These are phyloP conservation scores for Dipteronia dyeriana DNA, from an alignment of 345 rosid species.

Conservation along the genomic window DNA sequence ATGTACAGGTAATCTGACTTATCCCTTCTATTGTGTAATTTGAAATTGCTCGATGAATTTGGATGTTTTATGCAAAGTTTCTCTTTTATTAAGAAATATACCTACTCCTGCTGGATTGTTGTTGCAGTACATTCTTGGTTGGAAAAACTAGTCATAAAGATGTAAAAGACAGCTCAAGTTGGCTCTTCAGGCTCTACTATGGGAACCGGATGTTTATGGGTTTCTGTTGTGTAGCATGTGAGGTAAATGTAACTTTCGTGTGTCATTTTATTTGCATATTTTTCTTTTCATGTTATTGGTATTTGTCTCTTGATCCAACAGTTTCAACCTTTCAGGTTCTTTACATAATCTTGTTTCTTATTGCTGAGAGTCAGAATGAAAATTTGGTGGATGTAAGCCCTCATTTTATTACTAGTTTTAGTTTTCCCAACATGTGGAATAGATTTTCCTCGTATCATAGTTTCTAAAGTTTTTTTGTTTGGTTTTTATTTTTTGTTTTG, in stretches of 20 bases:
- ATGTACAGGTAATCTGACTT: conserved; percentile 72
- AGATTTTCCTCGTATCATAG: conserved; percentile 8
- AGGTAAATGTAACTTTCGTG: conserved; percentile 47
- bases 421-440: background rate
- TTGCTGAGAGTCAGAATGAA: conserved; percentile 58
- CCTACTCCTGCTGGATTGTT: conserved; percentile 19
- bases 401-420: conserved; percentile 12
- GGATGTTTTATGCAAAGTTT: background rate
- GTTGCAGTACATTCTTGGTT: conserved; percentile 78
- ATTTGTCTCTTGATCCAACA: conserved; percentile 14
- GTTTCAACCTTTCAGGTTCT: conserved; percentile 55
- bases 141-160: conserved; percentile 95
- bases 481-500: background rate
- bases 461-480: conserved; percentile 17
- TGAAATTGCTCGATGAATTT: background rate
- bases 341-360: conserved; percentile 75
- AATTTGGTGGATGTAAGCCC: conserved; percentile 60
- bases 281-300: background rate
- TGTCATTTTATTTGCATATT: background rate
- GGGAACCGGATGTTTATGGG: conserved; percentile 94
- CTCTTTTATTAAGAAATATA: conserved; percentile 9
- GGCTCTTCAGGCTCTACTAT: conserved; percentile 92
- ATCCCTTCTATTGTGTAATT: background rate
- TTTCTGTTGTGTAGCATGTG: conserved; percentile 89
- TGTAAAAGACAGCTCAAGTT: conserved; percentile 86